Conservation (phyloP, 2,329 filamentous ascomycete genomes). For the Neonectria sp. region DNA sequence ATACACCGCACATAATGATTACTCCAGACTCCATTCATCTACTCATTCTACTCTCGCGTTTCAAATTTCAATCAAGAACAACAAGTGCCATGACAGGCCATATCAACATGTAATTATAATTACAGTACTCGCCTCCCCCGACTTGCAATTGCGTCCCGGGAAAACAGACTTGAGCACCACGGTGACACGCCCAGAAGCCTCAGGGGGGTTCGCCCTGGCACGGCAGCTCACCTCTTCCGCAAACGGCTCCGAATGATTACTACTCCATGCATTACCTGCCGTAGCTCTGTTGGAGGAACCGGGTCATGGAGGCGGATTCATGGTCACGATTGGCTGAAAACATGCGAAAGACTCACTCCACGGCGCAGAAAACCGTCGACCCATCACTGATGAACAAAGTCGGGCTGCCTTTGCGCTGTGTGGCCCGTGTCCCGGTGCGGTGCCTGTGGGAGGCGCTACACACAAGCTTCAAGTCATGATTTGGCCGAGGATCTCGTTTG, state of each 20-base stretch:
- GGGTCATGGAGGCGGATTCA: slow-evolving; percentile 17
- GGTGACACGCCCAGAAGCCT: slow-evolving; percentile 13
- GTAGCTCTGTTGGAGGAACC: slow-evolving; percentile 22
- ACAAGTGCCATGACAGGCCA: slow-evolving; percentile 4
- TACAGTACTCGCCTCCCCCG: background rate
- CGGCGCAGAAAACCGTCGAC: slow-evolving; percentile 38
- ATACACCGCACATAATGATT: background rate
- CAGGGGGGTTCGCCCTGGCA: slow-evolving; percentile 17
- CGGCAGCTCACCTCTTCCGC: slow-evolving; percentile 2
- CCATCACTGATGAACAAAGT: slow-evolving; percentile 31
- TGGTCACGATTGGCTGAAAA: slow-evolving; percentile 17
- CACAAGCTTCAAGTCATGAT: slow-evolving; percentile 27
- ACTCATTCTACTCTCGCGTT: slow-evolving; percentile 3
- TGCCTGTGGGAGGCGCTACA: slow-evolving; percentile 24
- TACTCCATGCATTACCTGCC: background rate
- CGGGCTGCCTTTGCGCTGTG: slow-evolving; percentile 32
- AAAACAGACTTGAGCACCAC: slow-evolving; percentile 10
- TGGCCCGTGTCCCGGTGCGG: slow-evolving; percentile 34
- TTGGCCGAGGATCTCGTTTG: slow-evolving; percentile 25
- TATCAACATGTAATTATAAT: slow-evolving; percentile 1
- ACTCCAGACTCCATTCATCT: background rate
- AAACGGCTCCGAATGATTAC: slow-evolving; percentile 9
- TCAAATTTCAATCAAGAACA: slow-evolving; percentile 18
- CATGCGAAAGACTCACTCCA: slow-evolving; percentile 17
- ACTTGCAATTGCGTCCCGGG: slow-evolving; percentile 2